Evolutionary conservation across 805 yeast species (phyloP).

Genomic region (Nakazawaea ernobii): DNA sequence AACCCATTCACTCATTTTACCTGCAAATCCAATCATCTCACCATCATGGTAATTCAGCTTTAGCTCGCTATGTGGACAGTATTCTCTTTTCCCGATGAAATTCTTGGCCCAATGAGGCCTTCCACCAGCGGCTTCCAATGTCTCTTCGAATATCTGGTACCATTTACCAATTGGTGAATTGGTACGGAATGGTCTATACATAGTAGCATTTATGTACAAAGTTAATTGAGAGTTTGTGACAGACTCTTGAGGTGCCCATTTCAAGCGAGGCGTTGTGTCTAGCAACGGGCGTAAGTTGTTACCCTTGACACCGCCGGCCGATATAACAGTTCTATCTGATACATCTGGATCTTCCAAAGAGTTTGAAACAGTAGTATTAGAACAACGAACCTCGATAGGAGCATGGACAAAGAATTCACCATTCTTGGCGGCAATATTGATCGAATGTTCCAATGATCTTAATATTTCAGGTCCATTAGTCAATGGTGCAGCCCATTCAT

Average conservation of each 20-base stretch:
- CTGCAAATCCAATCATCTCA: constrained; percentile 76
- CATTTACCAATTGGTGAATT: constrained; percentile 72
- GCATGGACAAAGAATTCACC: constrained; percentile 84
- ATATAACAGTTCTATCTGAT: constrained; percentile 39
- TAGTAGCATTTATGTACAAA: constrained; percentile 85
- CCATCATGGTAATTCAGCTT: constrained; percentile 40
- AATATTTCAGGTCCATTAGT: constrained; percentile 70
- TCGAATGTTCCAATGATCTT: constrained; percentile 53
- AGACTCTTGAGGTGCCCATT: constrained; percentile 47
- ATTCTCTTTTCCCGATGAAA: constrained; percentile 55
- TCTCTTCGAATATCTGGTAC: constrained; percentile 78
- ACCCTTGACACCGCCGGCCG: constrained; percentile 81
- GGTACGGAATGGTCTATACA: constrained; percentile 87
- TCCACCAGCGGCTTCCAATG: constrained; percentile 75
- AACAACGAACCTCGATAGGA: constrained; percentile 91
- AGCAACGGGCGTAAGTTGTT: constrained; percentile 75
- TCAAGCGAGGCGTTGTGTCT: constrained; percentile 71
- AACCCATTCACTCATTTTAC: constrained; percentile 69
- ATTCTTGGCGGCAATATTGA: constrained; percentile 49
- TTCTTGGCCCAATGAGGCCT: constrained; percentile 99
- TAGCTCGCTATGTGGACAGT: constrained; percentile 13
- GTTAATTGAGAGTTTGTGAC: constrained; percentile 75
- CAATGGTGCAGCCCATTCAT: constrained; percentile 96
- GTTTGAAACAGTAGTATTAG: constrained; percentile 63
- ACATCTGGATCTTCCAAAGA: constrained; percentile 37